Percentiles rank a stretch among this genome's conserved stretches.
These are phyloP conservation scores for Zoysia matrella DNA, from an alignment of 202 grass and related monocot species.

Conservation along the genomic window DNA sequence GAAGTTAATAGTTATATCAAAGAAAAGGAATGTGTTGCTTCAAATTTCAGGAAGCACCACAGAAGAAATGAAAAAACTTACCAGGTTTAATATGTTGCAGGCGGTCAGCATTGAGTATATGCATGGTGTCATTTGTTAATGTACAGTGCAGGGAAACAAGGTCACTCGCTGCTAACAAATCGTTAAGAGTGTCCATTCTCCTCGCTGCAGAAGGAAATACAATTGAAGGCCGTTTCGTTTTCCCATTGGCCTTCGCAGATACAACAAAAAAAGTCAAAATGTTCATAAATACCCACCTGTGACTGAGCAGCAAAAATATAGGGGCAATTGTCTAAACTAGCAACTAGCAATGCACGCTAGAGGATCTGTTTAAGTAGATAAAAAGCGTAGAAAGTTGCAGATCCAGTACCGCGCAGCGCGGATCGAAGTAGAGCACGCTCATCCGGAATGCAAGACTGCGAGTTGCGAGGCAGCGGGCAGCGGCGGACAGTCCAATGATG, in stretches of 20 bases:
- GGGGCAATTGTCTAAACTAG: no score
- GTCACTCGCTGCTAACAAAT: slow-evolving; percentile 87
- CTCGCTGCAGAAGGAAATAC: slow-evolving; percentile 86
- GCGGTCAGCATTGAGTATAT: slow-evolving; percentile 83
- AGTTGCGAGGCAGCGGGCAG: slow-evolving; percentile 78
- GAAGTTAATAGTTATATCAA: slow-evolving; percentile 4
- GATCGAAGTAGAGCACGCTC: slow-evolving; percentile 89
- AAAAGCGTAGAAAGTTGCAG: slow-evolving; percentile 7
- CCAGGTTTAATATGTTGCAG: slow-evolving; percentile 87
- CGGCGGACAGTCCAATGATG: slow-evolving; percentile 76
- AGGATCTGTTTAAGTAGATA: slow-evolving; percentile 9
- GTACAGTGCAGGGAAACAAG: slow-evolving; percentile 90
- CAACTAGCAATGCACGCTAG: slow-evolving; percentile 11
- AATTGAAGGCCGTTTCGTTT: slow-evolving; percentile 61
- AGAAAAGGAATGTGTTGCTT: slow-evolving; percentile 3
- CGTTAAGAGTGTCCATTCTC: slow-evolving; percentile 95
- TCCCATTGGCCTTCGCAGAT: slow-evolving; percentile 53
- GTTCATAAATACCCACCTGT: neutral
- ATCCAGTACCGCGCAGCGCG: slow-evolving; percentile 67
- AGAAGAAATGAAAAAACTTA: slow-evolving; percentile 33
- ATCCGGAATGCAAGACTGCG: slow-evolving; percentile 92
- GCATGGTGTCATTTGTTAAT: slow-evolving; percentile 83
- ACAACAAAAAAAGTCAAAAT: slow-evolving; percentile 3
- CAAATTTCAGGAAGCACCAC: slow-evolving; percentile 26
- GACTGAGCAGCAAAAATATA: no score